Evolutionary conservation across 192 early-diverging fungal species (phyloP), one percentile per base, ranked within the genome.

Genomic region (Coemansia sp.): DNA sequence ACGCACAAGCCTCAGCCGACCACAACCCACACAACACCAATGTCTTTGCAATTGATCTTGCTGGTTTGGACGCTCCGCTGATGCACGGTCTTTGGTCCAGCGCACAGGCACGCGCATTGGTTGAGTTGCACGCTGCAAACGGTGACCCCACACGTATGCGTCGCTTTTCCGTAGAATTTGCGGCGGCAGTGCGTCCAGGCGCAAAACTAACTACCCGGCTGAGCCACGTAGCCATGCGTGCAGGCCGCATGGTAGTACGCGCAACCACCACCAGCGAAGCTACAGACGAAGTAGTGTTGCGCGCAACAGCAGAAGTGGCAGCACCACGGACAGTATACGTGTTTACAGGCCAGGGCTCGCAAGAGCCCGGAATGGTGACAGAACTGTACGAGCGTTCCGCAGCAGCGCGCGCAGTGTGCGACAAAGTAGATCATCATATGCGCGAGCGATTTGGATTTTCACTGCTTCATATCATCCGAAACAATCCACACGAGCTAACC

Each of bases 291-390:
- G 27, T 63, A 2, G 91, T 98, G 33, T 82, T 96, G 21, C 85
- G 84, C 51, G 92, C 94, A 57, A 87, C 86, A 27, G 94, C 94
- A 27, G 87, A 92, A 74, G 94, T 98, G 24, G 91, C 92, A 29
- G 93, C 93, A 74, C 89, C 91, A 32, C 83, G 84, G 46, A 95
- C 94, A 14, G 88, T 89, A 24, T 98, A 93, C 63, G 91, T 95
- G 30, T 98, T 98, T 66, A 98, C 95, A 46, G 95, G 95, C 31
- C 95, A 98, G 72, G 95, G 95, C 60, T 95, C 95, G 68, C 95
- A 98, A 75, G 92, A 95, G 82, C 84, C 84, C 17, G 92, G 92
- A 57, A 98, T 98, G 95, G 94, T 93, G 61, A 93, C 94, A 90
- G 92, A 91, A 31, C 83, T 96, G 46, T 98, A 95, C 72, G 85